phyloP scores from a whole-genome alignment of 352 stramenopile species.

The Phytophthora pini region DNA sequence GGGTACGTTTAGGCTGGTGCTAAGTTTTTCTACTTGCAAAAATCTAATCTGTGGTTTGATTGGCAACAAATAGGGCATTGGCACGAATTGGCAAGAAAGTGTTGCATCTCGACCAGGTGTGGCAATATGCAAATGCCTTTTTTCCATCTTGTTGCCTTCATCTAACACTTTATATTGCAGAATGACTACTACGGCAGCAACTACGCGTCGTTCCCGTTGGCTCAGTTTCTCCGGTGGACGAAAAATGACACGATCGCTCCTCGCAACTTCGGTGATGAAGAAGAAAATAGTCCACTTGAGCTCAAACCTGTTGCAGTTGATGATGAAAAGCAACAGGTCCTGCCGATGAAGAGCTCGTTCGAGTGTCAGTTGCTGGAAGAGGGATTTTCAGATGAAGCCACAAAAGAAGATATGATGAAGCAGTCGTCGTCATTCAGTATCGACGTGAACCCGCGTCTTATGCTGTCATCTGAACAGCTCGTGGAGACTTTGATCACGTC shows the following conservation, averaged over 20 bases:
- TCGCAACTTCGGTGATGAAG: constrained; percentile 44
- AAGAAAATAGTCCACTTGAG: constrained; percentile 20
- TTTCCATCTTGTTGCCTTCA: no score
- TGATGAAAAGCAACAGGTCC: constrained; percentile 16
- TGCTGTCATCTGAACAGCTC: constrained; percentile 79
- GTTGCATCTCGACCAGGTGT: constrained; percentile 79
- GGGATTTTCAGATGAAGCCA: constrained; percentile 44
- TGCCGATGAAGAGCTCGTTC: constrained; percentile 58
- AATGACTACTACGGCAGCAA: constrained; percentile 89
- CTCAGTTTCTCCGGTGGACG: constrained; percentile 66
- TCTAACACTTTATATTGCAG: constrained; percentile 28
- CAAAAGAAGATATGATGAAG: constrained; percentile 40
- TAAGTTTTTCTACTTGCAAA: constrained; percentile 1
- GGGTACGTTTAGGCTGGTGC: constrained; percentile 41
- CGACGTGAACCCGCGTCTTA: constrained; percentile 80
- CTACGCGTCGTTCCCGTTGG: constrained; percentile 72
- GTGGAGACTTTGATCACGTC: constrained; percentile 88
- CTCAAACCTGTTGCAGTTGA: not conserved
- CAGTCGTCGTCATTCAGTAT: constrained; percentile 77
- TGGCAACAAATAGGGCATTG: constrained; percentile 53
- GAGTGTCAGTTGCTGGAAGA: constrained; percentile 54
- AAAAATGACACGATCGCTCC: constrained; percentile 51
- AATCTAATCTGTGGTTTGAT: constrained; percentile 3
- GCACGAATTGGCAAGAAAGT: constrained; percentile 76
- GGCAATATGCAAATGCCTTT: constrained; percentile 3